Percentiles rank a stretch among this genome's conserved stretches.
Conservation (phyloP, 2,329 filamentous ascomycete species). For the Botrytis sinoallii region DNA sequence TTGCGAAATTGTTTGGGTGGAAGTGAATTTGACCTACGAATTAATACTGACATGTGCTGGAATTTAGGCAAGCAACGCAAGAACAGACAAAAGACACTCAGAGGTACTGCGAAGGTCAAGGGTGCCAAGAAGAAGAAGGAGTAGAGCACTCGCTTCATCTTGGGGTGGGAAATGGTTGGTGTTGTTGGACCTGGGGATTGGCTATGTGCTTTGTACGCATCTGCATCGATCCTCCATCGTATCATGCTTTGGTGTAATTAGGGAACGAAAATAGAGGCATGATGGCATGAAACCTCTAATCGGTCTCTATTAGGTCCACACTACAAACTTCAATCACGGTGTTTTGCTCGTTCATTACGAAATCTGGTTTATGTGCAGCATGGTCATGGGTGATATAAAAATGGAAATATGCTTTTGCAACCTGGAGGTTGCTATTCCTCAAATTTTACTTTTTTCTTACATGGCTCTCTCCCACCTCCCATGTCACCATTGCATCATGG, state of each 20-base stretch:
- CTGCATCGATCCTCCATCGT: slow-evolving; percentile 32
- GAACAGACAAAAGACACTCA: slow-evolving; percentile 99
- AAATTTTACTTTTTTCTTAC: slow-evolving; percentile 6
- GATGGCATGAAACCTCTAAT: slow-evolving; percentile 29
- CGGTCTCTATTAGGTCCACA: slow-evolving; percentile 27
- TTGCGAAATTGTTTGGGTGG: slow-evolving; percentile 1
- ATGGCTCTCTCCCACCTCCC: not conserved
- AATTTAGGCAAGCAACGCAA: slow-evolving; percentile 97
- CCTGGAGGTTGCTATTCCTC: slow-evolving; percentile 5
- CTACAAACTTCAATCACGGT: slow-evolving; percentile 33
- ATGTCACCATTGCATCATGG: not conserved
- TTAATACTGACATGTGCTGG: slow-evolving; percentile 28
- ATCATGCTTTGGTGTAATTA: slow-evolving; percentile 29
- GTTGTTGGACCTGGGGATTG: slow-evolving; percentile 34
- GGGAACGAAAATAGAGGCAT: slow-evolving; percentile 29
- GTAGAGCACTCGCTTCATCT: slow-evolving; percentile 51
- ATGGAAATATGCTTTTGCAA: slow-evolving; percentile 15
- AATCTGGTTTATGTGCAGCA: slow-evolving; percentile 18
- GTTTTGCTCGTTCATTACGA: slow-evolving; percentile 27
- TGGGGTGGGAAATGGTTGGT: slow-evolving; percentile 33
- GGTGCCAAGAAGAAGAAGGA: slow-evolving; percentile 93
- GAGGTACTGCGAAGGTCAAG: slow-evolving; percentile 98
- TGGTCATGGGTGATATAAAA: slow-evolving; percentile 15
- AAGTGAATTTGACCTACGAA: slow-evolving; percentile 1
- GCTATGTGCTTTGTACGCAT: slow-evolving; percentile 34